phyloP scores from a whole-genome alignment of 2,329 filamentous ascomycete species.

The Cladophialophora bantiana region DNA sequence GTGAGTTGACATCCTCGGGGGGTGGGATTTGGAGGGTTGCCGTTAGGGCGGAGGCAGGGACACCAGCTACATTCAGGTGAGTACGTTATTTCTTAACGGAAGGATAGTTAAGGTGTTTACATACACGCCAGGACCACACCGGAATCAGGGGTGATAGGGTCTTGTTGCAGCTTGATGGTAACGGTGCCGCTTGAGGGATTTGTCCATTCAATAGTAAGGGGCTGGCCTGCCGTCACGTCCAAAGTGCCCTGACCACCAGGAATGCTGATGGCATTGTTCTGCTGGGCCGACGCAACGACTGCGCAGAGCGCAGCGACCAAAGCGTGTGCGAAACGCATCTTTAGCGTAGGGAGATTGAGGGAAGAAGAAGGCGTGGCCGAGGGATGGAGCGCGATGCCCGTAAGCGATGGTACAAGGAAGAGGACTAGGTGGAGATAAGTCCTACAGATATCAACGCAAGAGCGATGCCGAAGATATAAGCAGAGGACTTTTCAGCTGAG shows the following conservation, averaged over 20 bases:
- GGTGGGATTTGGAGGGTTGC: constrained; percentile 57
- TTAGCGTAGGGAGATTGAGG: constrained; percentile 38
- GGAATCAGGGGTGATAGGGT: constrained; percentile 48
- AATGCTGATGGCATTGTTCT: constrained; percentile 58
- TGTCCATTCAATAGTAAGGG: constrained; percentile 57
- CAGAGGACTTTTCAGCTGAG: not conserved
- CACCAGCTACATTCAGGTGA: constrained; percentile 47
- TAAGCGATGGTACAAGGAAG: not conserved
- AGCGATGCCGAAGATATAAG: constrained; percentile 1
- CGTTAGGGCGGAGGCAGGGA: constrained; percentile 56
- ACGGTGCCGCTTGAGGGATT: constrained; percentile 59
- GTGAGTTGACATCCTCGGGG: constrained; percentile 49
- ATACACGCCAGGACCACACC: constrained; percentile 55
- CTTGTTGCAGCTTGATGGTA: constrained; percentile 57
- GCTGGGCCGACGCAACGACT: constrained; percentile 52
- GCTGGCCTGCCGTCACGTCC: constrained; percentile 54
- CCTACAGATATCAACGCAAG: not conserved
- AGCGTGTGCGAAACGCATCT: constrained; percentile 56
- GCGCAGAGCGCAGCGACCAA: constrained; percentile 55
- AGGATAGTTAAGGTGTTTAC: constrained; percentile 38
- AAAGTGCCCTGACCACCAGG: constrained; percentile 49
- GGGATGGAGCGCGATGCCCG: constrained; percentile 1
- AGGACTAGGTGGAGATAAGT: constrained; percentile 9
- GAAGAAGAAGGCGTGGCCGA: not conserved
- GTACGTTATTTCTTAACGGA: constrained; percentile 1